phyloP scores from a whole-genome alignment of 2,329 filamentous ascomycete genomes.

The Grosmannia serpens region DNA sequence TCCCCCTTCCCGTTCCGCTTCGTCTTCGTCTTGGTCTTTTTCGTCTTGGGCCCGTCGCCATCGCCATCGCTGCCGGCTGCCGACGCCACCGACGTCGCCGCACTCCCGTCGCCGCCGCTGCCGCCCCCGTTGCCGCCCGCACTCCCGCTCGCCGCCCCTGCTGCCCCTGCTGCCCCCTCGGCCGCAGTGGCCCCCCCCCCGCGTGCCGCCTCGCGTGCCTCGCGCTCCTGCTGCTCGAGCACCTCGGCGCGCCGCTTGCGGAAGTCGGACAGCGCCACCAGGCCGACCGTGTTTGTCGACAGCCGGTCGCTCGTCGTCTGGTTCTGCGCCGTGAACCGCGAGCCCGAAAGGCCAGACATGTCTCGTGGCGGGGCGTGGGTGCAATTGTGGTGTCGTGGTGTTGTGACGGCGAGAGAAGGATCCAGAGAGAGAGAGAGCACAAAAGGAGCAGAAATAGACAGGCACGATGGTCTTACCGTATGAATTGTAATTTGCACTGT shows the following conservation, averaged over 20 bases:
- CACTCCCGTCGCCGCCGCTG: not conserved
- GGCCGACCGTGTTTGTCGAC: conserved; percentile 77
- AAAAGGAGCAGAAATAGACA: too few relatives aligned
- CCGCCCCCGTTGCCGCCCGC: not conserved
- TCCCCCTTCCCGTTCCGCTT: conserved; percentile 29
- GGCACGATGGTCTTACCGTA: too few relatives aligned
- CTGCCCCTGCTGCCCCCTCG: conserved; percentile 21
- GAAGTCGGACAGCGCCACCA: conserved; percentile 86
- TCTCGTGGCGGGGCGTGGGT: not conserved
- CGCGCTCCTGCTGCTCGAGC: conserved; percentile 80
- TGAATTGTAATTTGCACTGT: too few relatives aligned
- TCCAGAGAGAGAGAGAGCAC: too few relatives aligned
- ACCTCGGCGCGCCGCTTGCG: conserved; percentile 91
- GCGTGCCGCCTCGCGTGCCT: conserved; percentile 52
- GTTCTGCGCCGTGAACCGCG: conserved; percentile 65
- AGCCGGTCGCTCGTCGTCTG: conserved; percentile 70
- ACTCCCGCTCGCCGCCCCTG: not conserved
- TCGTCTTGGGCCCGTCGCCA: conserved; percentile 21
- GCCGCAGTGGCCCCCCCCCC: not conserved
- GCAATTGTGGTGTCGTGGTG: not conserved
- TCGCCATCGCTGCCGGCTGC: conserved; percentile 22
- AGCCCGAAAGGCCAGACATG: conserved; percentile 31
- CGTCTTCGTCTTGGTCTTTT: conserved; percentile 26
- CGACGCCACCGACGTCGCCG: not conserved
- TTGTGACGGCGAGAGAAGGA: too few relatives aligned